A percentile compares a stretch with the other conserved stretches of the same genome.
phyloP scores from a whole-genome alignment of 179 eudicot genomes.

The Camellia oleifera region DNA sequence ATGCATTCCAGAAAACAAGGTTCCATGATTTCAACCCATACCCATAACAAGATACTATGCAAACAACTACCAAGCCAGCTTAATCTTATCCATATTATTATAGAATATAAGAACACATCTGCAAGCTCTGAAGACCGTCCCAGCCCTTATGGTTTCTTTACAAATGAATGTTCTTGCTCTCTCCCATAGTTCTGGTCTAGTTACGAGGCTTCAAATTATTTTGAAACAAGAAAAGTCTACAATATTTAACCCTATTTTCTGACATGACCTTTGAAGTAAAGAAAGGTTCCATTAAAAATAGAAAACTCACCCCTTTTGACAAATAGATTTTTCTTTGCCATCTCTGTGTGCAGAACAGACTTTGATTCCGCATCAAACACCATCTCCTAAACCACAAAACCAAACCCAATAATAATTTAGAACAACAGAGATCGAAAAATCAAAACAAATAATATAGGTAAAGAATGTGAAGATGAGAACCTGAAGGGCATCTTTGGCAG shows the following conservation, averaged over 20 bases:
- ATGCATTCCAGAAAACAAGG: too few species aligned
- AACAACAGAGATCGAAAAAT: background rate
- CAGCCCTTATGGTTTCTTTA: too few species aligned
- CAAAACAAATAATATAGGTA: background rate
- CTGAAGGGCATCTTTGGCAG: conserved; percentile 91
- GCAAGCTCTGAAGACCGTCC: too few species aligned
- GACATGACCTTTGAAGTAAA: background rate
- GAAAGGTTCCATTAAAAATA: background rate
- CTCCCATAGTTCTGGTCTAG: too few species aligned
- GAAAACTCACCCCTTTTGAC: conserved; percentile 72
- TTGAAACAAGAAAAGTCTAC: too few species aligned
- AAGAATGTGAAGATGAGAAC: conserved; percentile 21
- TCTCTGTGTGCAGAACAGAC: conserved; percentile 83
- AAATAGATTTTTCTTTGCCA: conserved; percentile 97
- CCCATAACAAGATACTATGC: too few species aligned
- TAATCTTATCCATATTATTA: too few species aligned
- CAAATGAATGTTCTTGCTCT: too few species aligned
- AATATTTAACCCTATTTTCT: background rate
- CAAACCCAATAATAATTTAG: background rate
- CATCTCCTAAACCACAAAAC: conserved; percentile 49
- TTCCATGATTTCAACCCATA: too few species aligned
- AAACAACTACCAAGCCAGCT: too few species aligned
- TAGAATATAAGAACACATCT: too few species aligned
- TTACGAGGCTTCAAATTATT: too few species aligned
- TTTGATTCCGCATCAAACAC: conserved; percentile 81